phyloP scores from a whole-genome alignment of 2,329 filamentous ascomycete genomes.

The Neofusicoccum sp. region DNA sequence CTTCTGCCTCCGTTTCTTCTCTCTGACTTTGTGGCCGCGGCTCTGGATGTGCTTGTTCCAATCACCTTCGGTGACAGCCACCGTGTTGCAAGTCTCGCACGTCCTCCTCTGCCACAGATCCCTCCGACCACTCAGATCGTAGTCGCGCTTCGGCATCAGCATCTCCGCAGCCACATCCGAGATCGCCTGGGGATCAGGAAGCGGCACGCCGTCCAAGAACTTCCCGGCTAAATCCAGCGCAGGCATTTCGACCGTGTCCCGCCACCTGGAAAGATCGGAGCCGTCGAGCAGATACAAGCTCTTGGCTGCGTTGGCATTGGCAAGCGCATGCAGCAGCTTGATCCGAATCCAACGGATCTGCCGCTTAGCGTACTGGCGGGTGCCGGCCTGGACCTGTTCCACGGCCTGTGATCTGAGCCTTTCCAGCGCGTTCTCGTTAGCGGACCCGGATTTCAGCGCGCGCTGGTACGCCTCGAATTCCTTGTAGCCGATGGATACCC shows the following conservation, averaged over 20 bases:
- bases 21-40: slow-evolving; percentile 51
- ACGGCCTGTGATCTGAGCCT: slow-evolving; percentile 62
- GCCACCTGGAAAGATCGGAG: slow-evolving; percentile 67
- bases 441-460: slow-evolving; percentile 31
- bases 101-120: slow-evolving; percentile 56
- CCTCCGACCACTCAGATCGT: slow-evolving; percentile 46
- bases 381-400: slow-evolving; percentile 78
- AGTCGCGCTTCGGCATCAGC: slow-evolving; percentile 58
- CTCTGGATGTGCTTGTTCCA: slow-evolving; percentile 62
- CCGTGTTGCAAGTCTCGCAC: slow-evolving; percentile 71
- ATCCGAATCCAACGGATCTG: slow-evolving; percentile 86
- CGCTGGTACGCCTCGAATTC: slow-evolving; percentile 76
- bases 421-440: slow-evolving; percentile 49
- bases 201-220: slow-evolving; percentile 61
- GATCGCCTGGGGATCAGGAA: slow-evolving; percentile 59
- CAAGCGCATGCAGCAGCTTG: slow-evolving; percentile 74
- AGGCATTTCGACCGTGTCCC: slow-evolving; percentile 63
- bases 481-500: slow-evolving; percentile 96
- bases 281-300: slow-evolving; percentile 81
- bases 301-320: slow-evolving; percentile 54
- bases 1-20: slow-evolving; percentile 33
- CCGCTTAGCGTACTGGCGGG: slow-evolving; percentile 81
- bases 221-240: slow-evolving; percentile 63
- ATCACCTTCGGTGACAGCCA: slow-evolving; percentile 58
- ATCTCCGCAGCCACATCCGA: slow-evolving; percentile 59